Percentiles rank a stretch among this genome's conserved stretches.
phyloP scores from a whole-genome alignment of 2,329 filamentous ascomycete species.

The Aphanocladium album region DNA sequence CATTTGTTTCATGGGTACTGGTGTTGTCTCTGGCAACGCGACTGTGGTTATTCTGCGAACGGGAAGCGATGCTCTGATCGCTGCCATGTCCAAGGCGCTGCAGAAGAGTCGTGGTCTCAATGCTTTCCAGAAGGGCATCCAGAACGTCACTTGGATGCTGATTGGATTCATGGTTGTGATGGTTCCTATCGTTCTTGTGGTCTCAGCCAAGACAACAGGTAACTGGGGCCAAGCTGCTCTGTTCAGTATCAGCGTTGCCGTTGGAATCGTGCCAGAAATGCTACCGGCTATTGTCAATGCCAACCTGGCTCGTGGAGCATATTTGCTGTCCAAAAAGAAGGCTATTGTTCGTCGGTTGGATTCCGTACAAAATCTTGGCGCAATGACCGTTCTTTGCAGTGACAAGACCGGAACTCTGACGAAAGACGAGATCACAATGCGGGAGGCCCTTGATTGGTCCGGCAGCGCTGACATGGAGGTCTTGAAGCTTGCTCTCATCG shows the following conservation, averaged over 20 bases:
- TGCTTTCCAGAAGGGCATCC: constrained; percentile 25
- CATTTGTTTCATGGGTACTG: constrained; percentile 25
- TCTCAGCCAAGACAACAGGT: constrained; percentile 21
- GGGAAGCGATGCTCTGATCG: constrained; percentile 22
- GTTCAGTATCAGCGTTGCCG: constrained; percentile 26
- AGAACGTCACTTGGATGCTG: constrained; percentile 25
- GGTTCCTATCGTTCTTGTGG: constrained; percentile 24
- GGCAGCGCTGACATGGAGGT: constrained; percentile 18
- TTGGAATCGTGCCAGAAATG: constrained; percentile 27
- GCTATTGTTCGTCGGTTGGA: constrained; percentile 31
- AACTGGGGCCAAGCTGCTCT: constrained; percentile 23
- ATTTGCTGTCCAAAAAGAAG: constrained; percentile 27
- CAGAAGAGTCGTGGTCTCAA: constrained; percentile 21
- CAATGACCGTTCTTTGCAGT: constrained; percentile 26
- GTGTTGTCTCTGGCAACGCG: constrained; percentile 24
- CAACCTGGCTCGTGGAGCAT: constrained; percentile 24
- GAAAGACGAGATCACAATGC: constrained; percentile 24
- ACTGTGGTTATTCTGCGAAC: constrained; percentile 23
- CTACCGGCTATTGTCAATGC: constrained; percentile 26
- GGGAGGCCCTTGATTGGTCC: constrained; percentile 19
- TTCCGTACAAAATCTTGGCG: constrained; percentile 26
- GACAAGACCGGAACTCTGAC: constrained; percentile 28
- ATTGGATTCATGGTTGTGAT: constrained; percentile 26
- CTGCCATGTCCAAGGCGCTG: constrained; percentile 23
- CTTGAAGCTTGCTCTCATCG: constrained; percentile 23